Evolutionary conservation across 164 flowering plant genomes (phyloP).

Genomic region (Sedum album): DNA sequence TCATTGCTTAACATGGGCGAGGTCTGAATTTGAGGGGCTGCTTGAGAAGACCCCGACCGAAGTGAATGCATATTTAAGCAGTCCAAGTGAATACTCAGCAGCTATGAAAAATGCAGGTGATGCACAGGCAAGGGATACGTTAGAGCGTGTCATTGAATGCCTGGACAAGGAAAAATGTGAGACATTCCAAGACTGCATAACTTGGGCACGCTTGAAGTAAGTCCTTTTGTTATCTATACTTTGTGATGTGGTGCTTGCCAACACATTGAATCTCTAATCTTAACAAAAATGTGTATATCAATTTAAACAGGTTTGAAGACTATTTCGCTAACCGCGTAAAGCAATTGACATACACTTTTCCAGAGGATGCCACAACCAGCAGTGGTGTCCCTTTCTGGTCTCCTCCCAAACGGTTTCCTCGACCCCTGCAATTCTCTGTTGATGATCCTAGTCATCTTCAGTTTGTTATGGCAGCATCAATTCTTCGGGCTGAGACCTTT

Average conservation of each 20-base stretch:
- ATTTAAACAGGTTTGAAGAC: constrained; percentile 64
- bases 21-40: constrained; percentile 86
- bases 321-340: constrained; percentile 68
- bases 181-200: constrained; percentile 64
- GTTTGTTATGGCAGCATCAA: constrained; percentile 60
- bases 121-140: constrained; percentile 73
- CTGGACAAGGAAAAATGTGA: constrained; percentile 64
- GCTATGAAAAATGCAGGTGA: constrained; percentile 67
- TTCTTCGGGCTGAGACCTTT: constrained; percentile 65
- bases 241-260: background rate
- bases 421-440: constrained; percentile 50
- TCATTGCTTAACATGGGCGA: constrained; percentile 89
- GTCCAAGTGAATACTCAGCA: constrained; percentile 48
- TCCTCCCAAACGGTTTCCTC: constrained; percentile 81
- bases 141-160: constrained; percentile 74
- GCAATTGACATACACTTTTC: constrained; percentile 77
- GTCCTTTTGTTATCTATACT: background rate
- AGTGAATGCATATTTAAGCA: constrained; percentile 62
- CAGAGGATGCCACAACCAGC: constrained; percentile 72
- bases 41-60: constrained; percentile 87
- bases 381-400: constrained; percentile 83
- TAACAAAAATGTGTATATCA: background rate
- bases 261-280: background rate
- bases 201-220: constrained; percentile 80
- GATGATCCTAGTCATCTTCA: constrained; percentile 48